Conservation (phyloP, 192 early-diverging fungal genomes). For the Umbelopsis ramanniana region DNA sequence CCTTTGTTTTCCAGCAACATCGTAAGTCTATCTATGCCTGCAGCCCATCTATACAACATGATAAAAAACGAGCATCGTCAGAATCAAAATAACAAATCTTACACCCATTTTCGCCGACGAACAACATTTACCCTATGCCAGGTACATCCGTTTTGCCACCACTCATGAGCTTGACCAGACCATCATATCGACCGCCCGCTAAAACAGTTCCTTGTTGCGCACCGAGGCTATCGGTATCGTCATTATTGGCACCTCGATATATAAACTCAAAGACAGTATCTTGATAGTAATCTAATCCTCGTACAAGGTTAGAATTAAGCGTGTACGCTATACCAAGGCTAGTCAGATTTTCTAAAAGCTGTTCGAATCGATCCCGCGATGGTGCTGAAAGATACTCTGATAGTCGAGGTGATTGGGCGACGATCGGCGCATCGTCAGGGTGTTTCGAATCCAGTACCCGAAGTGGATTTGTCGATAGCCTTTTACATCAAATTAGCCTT, state of each 20-base stretch:
- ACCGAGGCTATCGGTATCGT: constrained; percentile 43
- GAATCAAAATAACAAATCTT: neutral
- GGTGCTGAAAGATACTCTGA: constrained; percentile 44
- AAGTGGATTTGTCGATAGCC: constrained; percentile 62
- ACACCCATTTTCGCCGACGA: neutral
- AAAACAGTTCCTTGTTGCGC: constrained; percentile 65
- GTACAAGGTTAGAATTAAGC: constrained; percentile 56
- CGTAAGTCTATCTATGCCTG: constrained; percentile 65
- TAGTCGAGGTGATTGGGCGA: constrained; percentile 45
- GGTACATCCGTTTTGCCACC: constrained; percentile 55
- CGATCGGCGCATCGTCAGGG: constrained; percentile 49
- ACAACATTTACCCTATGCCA: constrained; percentile 48
- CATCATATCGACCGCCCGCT: constrained; percentile 71
- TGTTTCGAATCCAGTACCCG: constrained; percentile 69
- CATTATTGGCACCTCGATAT: constrained; percentile 29
- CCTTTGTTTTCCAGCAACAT: constrained; percentile 26
- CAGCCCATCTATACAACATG: constrained; percentile 58
- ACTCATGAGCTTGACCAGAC: constrained; percentile 52
- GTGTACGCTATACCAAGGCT: constrained; percentile 53
- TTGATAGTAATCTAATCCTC: constrained; percentile 75
- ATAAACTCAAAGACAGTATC: constrained; percentile 71
- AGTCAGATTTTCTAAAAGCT: constrained; percentile 47
- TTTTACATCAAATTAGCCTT: neutral
- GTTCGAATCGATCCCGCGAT: constrained; percentile 51
- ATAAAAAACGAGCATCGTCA: neutral